Evolutionary conservation across 2,329 filamentous ascomycete species (phyloP), one percentile per base, ranked within the genome.

Genomic region (Reticulascus tulasneorum): DNA sequence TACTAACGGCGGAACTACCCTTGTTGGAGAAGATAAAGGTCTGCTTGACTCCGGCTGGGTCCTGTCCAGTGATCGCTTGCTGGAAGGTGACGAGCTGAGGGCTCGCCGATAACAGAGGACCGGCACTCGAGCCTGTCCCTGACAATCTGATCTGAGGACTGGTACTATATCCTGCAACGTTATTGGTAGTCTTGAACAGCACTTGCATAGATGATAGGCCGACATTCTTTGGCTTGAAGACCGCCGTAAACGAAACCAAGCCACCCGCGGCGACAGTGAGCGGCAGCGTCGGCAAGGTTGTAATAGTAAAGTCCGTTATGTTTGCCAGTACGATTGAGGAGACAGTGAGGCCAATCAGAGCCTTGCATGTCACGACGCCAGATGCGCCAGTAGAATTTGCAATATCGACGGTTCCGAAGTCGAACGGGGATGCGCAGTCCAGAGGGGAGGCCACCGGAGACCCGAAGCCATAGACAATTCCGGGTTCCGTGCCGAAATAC

Each of bases 381-480:
- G n/a, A 60, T 59, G 22, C n/a, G n/a, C n/a, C n/a, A n/a, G n/a
- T n/a, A n/a, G n/a, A n/a, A n/a, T n/a, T n/a, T n/a, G n/a, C n/a
- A n/a, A 75, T 54, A 22, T 69, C 59, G 1, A 63, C 56, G 2
- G 51, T 61, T 3, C 70, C 69, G 44, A 78, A 77, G 16, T 66
- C 59, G 18, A 66, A 51, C 0, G 66, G 63, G 1, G 67, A 58
- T 0, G 71, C 70, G 48, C 75, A 79, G 49, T 76, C 73, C 3
- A 79, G 55, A 0, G 75, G 67, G 5, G 63, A 48, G 24, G 71
- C 76, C 19, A 73, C 70, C 0, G 75, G 73, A 0, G 73, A 71
- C 2, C 75, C 75, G 36, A 75, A 77, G 3, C 63, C 74, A 20
- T 77, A 77, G 15, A 79, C 49, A 36, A 57, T 67, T 4, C 75